A percentile compares a stretch with the other conserved stretches of the same genome.
These are phyloP conservation scores for Pestalotiopsis sp. DNA, from an alignment of 2,329 filamentous ascomycete species.

Conservation along the genomic window DNA sequence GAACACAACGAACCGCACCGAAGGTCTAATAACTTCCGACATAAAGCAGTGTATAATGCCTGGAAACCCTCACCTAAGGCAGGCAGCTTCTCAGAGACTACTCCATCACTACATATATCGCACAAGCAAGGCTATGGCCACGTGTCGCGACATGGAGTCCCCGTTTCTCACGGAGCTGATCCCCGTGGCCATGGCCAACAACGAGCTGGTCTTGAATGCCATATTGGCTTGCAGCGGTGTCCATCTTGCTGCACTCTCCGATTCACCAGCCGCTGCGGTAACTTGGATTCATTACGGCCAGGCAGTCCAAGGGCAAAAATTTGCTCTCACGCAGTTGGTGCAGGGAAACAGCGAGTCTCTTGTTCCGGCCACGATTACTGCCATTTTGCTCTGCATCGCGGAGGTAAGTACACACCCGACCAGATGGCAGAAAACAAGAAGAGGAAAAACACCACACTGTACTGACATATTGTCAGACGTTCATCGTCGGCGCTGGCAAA, in stretches of 20 bases:
- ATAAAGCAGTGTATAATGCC: neutral
- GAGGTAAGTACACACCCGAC: neutral
- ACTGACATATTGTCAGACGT: neutral
- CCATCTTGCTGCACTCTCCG: neutral
- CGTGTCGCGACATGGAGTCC: neutral
- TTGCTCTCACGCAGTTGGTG: neutral
- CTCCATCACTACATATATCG: neutral
- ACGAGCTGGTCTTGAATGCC: conserved; percentile 1
- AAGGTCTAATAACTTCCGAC: neutral
- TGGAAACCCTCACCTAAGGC: neutral
- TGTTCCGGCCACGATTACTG: neutral
- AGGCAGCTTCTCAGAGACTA: neutral
- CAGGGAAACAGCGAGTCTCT: neutral
- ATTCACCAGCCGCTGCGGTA: neutral
- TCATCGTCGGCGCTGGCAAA: neutral
- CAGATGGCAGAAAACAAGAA: too few species aligned
- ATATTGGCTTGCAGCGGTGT: neutral
- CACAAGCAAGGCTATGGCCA: neutral
- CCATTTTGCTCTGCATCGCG: neutral
- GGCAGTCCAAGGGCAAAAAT: neutral
- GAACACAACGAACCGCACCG: neutral
- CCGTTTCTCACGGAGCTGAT: neutral
- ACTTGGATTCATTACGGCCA: neutral
- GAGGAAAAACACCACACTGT: neutral
- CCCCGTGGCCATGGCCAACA: neutral